Evolutionary conservation across 768 basidiomycete species (phyloP).

Genomic region (Tephrocybe sp.): DNA sequence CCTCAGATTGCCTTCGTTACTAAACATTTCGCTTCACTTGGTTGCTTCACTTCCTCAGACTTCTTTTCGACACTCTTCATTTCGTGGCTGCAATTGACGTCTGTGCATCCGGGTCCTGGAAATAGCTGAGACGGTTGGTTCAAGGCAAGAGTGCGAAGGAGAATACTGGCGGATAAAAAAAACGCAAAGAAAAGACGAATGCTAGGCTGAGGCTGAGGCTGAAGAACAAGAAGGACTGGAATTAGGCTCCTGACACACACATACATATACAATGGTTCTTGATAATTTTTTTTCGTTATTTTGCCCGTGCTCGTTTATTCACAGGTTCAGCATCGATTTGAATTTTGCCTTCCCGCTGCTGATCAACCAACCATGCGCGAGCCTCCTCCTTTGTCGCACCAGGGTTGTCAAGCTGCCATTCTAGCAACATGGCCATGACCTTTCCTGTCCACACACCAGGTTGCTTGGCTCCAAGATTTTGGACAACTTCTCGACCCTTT

Average conservation of each 20-base stretch:
- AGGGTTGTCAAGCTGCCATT: slow-evolving; percentile 87
- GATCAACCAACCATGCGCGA: slow-evolving; percentile 61
- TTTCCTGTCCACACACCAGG: slow-evolving; percentile 72
- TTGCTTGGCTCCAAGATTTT: slow-evolving; percentile 46
- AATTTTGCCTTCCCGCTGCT: slow-evolving; percentile 47
- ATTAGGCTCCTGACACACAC: neutral
- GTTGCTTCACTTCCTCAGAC: no score
- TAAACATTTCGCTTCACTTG: no score
- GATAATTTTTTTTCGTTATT: slow-evolving; percentile 18
- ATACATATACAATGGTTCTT: neutral
- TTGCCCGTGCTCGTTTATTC: slow-evolving; percentile 37
- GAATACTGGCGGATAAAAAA: no score
- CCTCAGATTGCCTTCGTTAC: no score
- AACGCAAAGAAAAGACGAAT: no score
- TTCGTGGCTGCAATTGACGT: no score
- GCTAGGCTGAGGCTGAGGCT: no score
- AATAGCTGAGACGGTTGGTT: no score
- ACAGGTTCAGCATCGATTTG: slow-evolving; percentile 28
- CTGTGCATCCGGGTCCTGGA: no score
- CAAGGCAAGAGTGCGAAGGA: no score
- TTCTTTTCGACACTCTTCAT: no score
- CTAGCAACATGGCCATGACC: slow-evolving; percentile 61
- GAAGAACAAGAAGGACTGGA: no score
- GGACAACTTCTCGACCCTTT: slow-evolving; percentile 71
- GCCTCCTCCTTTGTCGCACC: slow-evolving; percentile 64